A percentile compares a stretch with the other conserved stretches of the same genome.
Evolutionary conservation across 345 rosid species (phyloP).

Genomic region (Eucalyptus virginea): DNA sequence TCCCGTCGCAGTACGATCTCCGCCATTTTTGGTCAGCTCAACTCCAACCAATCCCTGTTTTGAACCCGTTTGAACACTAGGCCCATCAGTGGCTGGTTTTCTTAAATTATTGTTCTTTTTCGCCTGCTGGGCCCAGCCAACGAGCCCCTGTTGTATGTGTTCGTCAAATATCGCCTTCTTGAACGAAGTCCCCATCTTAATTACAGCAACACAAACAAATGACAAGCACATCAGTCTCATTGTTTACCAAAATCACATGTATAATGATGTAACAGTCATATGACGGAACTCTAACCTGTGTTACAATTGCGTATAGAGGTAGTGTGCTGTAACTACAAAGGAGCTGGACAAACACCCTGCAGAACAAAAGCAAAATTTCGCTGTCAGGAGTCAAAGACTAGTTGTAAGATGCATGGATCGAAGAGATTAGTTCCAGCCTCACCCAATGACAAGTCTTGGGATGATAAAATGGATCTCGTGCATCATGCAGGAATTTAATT

Average conservation of each 20-base stretch:
- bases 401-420: neutral
- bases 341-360: conserved; percentile 58
- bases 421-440: neutral
- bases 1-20: neutral
- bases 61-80: neutral
- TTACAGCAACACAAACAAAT: neutral
- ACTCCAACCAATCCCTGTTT: neutral
- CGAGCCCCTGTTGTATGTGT: conserved; percentile 42
- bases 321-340: conserved; percentile 79
- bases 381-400: neutral
- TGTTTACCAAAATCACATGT: neutral
- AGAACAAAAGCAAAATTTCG: neutral
- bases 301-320: conserved; percentile 83
- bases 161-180: conserved; percentile 74
- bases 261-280: neutral
- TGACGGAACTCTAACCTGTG: conserved; percentile 36
- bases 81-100: conserved; percentile 8
- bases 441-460: conserved; percentile 72
- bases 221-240: neutral
- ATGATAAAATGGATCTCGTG: conserved; percentile 37
- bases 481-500: conserved; percentile 68
- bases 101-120: conserved; percentile 28
- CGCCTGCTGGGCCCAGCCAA: conserved; percentile 66
- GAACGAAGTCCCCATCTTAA: conserved; percentile 83
- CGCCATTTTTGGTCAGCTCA: neutral